These are phyloP conservation scores for Coniella lustricola DNA, from an alignment of 2,329 filamentous ascomycete genomes.

Conservation along the genomic window DNA sequence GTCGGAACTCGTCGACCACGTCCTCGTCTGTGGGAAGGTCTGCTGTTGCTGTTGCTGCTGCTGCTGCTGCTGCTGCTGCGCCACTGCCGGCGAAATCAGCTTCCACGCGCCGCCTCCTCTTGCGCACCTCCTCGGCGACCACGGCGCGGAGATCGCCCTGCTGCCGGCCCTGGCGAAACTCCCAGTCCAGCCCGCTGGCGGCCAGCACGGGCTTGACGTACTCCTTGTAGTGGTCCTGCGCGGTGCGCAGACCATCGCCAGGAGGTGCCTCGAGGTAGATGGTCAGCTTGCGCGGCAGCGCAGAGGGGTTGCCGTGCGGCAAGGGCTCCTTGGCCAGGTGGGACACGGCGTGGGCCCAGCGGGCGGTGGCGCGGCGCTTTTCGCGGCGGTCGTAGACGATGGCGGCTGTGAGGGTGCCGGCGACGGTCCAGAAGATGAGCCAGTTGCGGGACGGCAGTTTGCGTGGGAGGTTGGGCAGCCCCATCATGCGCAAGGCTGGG, in stretches of 20 bases:
- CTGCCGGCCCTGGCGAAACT: constrained; percentile 84
- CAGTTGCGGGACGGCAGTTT: constrained; percentile 93
- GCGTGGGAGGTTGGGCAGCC: constrained; percentile 73
- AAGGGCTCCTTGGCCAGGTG: constrained; percentile 75
- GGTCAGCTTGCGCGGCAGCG: constrained; percentile 76
- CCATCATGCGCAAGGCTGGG: constrained; percentile 71
- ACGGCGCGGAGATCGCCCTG: constrained; percentile 90
- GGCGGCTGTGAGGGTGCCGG: constrained; percentile 68
- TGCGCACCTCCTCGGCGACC: constrained; percentile 78
- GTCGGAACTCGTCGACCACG: constrained; percentile 55
- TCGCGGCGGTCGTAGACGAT: constrained; percentile 89
- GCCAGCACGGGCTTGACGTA: constrained; percentile 92
- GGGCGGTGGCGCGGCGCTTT: constrained; percentile 75
- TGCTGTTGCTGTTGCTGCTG: constrained; percentile 29
- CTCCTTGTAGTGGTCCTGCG: constrained; percentile 93
- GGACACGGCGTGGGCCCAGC: constrained; percentile 80
- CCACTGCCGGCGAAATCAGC: constrained; percentile 30
- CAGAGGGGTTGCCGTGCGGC: constrained; percentile 44
- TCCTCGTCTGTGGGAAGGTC: constrained; percentile 48
- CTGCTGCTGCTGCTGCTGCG: constrained; percentile 2
- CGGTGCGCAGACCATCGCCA: constrained; percentile 71
- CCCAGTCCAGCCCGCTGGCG: constrained; percentile 87
- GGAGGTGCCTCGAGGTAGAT: constrained; percentile 82
- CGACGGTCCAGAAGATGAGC: constrained; percentile 86
- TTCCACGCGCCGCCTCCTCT: constrained; percentile 55